Evolutionary conservation across 352 stramenopile genomes (phyloP).

Genomic region (Globisporangium acanthophoron): DNA sequence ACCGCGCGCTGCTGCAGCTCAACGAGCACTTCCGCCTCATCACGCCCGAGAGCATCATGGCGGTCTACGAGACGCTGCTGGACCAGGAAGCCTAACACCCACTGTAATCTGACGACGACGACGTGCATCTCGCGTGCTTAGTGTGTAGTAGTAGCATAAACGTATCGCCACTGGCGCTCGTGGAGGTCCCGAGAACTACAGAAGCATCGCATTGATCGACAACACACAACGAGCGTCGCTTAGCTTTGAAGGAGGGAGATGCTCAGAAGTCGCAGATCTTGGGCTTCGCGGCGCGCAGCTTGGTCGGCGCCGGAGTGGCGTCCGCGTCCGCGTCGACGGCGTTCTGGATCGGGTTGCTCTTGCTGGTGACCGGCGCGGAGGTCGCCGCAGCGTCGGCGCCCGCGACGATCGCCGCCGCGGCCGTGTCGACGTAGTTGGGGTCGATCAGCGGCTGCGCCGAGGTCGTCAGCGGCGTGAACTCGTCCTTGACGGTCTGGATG

Average conservation of each 20-base stretch:
- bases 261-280: conserved; percentile 17
- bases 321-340: background rate
- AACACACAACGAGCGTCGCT: background rate
- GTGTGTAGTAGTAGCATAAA: too few relatives aligned
- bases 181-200: too few relatives aligned
- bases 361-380: background rate
- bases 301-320: conserved; percentile 4
- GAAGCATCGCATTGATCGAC: background rate
- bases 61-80: conserved; percentile 59
- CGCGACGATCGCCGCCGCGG: conserved; percentile 7
- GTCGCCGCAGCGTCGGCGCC: conserved; percentile 7
- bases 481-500: conserved; percentile 21
- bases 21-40: conserved; percentile 88
- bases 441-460: conserved; percentile 19
- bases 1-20: conserved; percentile 86
- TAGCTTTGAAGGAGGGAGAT: too few relatives aligned
- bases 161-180: too few relatives aligned
- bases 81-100: conserved; percentile 19
- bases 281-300: background rate
- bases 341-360: conserved; percentile 1
- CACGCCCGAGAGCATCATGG: conserved; percentile 90
- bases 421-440: conserved; percentile 20
- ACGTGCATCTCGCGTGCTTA: too few relatives aligned
- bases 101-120: background rate
- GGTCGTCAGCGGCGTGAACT: conserved; percentile 13